Evolutionary conservation across 2,329 filamentous ascomycete genomes (phyloP).

Genomic region (Pseudogymnoascus sp.): DNA sequence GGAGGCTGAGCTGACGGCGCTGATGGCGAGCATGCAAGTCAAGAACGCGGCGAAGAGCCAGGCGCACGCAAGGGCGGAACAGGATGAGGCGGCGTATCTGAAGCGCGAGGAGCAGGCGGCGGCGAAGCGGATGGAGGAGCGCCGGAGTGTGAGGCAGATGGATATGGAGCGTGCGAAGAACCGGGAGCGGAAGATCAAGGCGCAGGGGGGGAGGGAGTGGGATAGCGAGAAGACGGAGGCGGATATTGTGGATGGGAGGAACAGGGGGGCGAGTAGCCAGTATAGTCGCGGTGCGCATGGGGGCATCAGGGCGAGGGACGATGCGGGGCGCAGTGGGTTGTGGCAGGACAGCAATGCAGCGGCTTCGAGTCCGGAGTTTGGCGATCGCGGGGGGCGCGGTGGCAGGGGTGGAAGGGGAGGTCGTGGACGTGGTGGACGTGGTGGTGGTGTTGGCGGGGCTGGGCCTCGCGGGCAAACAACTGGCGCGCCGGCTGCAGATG

Average conservation of each 20-base stretch:
- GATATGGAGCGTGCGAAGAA: conserved; percentile 30
- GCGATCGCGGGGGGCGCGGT: conserved; percentile 9
- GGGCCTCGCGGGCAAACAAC: background rate
- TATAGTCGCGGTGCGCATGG: background rate
- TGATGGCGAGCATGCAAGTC: conserved; percentile 52
- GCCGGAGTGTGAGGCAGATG: conserved; percentile 18
- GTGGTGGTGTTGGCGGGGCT: background rate
- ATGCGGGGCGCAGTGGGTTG: conserved; percentile 13
- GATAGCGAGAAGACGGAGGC: conserved; percentile 27
- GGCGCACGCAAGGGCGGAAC: conserved; percentile 57
- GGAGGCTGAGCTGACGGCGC: conserved; percentile 53
- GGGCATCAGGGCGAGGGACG: conserved; percentile 1
- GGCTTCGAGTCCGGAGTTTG: conserved; percentile 17
- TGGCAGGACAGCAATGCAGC: conserved; percentile 13
- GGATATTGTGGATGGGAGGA: conserved; percentile 25
- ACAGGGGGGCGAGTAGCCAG: conserved; percentile 11
- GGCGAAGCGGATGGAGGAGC: conserved; percentile 38
- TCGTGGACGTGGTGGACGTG: conserved; percentile 13
- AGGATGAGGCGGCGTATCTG: conserved; percentile 56
- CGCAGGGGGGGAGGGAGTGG: conserved; percentile 28
- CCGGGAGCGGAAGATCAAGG: conserved; percentile 27
- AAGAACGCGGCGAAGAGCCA: conserved; percentile 52
- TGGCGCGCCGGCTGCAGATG: conserved; percentile 3
- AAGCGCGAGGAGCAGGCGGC: conserved; percentile 53
- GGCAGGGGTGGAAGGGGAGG: conserved; percentile 19